phyloP scores from a whole-genome alignment of 2,329 filamentous ascomycete genomes.

The Verticillium klebahnii region DNA sequence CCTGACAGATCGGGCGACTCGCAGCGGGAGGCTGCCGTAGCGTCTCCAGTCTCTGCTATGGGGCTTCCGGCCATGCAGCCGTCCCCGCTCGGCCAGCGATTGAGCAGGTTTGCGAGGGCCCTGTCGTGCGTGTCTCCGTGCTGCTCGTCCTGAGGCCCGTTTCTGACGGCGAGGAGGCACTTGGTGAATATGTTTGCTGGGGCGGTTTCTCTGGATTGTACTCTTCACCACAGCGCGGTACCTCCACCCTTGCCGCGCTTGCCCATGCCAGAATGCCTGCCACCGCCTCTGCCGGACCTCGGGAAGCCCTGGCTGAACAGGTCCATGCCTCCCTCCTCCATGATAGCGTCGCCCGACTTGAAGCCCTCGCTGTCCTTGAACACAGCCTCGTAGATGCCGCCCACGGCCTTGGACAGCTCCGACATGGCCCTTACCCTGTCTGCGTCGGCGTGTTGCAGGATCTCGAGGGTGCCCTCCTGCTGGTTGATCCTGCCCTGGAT shows the following conservation, averaged over 20 bases:
- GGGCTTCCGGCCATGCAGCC: background rate
- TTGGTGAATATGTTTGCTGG: background rate
- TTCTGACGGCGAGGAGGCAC: background rate
- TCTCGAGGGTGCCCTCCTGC: constrained; percentile 76
- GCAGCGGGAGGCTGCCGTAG: constrained; percentile 9
- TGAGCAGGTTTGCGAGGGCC: background rate
- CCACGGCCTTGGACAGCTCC: constrained; percentile 67
- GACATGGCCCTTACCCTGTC: constrained; percentile 70
- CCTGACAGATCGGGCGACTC: constrained; percentile 5
- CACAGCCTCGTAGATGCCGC: constrained; percentile 63
- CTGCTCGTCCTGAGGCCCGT: background rate
- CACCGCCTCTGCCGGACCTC: background rate
- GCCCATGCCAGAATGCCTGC: background rate
- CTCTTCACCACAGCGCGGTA: background rate
- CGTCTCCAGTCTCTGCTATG: background rate
- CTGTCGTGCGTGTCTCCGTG: background rate
- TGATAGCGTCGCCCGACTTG: constrained; percentile 21
- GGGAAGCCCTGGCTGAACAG: constrained; percentile 13
- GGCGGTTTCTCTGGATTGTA: background rate
- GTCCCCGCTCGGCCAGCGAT: background rate
- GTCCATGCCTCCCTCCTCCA: constrained; percentile 25
- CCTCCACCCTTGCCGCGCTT: background rate
- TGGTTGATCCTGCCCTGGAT: constrained; percentile 88
- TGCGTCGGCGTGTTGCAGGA: constrained; percentile 68
- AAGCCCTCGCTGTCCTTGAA: constrained; percentile 77